phyloP scores from a whole-genome alignment of 2,329 filamentous ascomycete species.

The Cladophialophora exuberans region DNA sequence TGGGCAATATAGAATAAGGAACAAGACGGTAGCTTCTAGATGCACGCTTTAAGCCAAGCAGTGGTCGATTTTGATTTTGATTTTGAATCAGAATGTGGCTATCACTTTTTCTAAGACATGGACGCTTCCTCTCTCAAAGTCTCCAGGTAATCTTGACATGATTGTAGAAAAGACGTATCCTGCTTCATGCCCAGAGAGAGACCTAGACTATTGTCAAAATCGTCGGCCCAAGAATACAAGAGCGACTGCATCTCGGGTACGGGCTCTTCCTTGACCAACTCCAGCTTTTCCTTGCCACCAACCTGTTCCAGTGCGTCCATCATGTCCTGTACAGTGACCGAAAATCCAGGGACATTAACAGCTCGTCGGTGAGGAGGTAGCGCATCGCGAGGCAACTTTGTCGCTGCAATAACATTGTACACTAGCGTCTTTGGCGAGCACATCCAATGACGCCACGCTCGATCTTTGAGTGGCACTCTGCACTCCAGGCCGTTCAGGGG shows the following conservation, averaged over 20 bases:
- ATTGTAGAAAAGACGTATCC: constrained; percentile 56
- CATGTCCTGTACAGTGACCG: constrained; percentile 58
- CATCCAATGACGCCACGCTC: constrained; percentile 56
- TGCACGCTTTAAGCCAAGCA: not conserved
- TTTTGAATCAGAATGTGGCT: not conserved
- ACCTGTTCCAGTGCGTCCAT: constrained; percentile 58
- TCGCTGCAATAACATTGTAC: constrained; percentile 55
- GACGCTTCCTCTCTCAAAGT: constrained; percentile 19
- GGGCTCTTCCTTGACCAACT: constrained; percentile 54
- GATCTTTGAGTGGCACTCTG: constrained; percentile 53
- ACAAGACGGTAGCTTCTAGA: not conserved
- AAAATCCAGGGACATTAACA: constrained; percentile 60
- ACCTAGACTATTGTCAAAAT: constrained; percentile 56
- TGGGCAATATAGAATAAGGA: not conserved
- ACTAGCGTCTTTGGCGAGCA: constrained; percentile 56
- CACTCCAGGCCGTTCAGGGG: constrained; percentile 60
- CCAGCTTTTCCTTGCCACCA: constrained; percentile 55
- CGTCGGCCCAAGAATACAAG: constrained; percentile 58
- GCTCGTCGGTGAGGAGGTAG: constrained; percentile 50
- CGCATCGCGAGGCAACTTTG: constrained; percentile 46
- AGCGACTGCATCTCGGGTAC: constrained; percentile 55
- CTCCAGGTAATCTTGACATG: constrained; percentile 58
- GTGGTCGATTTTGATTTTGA: not conserved
- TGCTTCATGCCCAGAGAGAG: constrained; percentile 54
- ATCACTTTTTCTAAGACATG: not conserved